These are phyloP conservation scores for Dimocarpus longan DNA, from an alignment of 345 rosid species.

Conservation along the genomic window DNA sequence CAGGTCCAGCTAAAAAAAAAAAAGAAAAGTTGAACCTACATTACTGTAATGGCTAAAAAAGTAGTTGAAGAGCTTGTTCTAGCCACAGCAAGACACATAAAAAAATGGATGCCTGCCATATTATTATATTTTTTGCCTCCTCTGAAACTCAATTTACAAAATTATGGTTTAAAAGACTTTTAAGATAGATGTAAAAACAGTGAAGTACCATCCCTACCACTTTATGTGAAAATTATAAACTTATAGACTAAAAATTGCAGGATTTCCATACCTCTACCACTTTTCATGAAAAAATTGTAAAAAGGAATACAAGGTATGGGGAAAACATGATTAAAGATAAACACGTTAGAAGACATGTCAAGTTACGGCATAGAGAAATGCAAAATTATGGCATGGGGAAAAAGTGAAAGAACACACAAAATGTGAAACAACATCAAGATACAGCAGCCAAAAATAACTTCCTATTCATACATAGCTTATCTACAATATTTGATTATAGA, in stretches of 20 bases:
- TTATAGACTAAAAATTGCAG: no score
- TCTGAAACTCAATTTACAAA: no score
- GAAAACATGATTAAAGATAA: no score
- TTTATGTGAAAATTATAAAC: background rate
- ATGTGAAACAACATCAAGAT: background rate
- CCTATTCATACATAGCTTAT: background rate
- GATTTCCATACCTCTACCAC: no score
- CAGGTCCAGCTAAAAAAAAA: background rate
- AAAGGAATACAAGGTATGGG: no score
- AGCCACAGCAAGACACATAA: background rate
- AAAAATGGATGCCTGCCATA: background rate
- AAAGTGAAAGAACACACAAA: background rate
- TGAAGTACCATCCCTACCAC: background rate
- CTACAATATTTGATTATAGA: background rate
- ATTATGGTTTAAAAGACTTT: background rate
- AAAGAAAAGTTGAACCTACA: background rate
- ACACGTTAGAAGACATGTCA: no score
- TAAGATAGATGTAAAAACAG: background rate
- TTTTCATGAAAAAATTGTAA: no score
- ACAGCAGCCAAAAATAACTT: background rate
- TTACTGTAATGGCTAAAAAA: background rate
- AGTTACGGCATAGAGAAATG: no score
- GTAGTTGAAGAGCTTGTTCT: background rate
- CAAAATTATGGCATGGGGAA: background rate
- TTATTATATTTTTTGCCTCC: background rate